Percentiles rank a stretch among this genome's conserved stretches.
Evolutionary conservation across 352 stramenopile genomes (phyloP).

Genomic region (Phytophthora chlamydospora): DNA sequence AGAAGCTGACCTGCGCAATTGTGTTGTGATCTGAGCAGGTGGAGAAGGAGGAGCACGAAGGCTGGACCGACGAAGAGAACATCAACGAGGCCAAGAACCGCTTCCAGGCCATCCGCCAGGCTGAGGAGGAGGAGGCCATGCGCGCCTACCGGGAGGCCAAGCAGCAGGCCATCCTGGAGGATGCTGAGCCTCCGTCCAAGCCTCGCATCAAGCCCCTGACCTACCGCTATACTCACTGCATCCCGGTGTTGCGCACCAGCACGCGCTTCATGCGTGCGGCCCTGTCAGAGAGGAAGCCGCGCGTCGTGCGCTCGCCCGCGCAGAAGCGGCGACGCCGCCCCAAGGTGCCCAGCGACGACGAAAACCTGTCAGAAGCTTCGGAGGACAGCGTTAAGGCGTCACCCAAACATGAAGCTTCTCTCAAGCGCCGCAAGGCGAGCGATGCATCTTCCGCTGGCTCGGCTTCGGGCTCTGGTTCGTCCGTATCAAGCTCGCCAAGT

Average conservation of each 20-base stretch:
- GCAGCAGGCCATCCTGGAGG: constrained; percentile 22
- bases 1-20: no score
- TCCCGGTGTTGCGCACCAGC: constrained; percentile 31
- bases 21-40: constrained; percentile 9
- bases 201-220: constrained; percentile 25
- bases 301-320: constrained; percentile 5
- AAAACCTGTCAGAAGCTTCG: constrained; percentile 22
- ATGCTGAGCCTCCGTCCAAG: constrained; percentile 17
- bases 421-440: constrained; percentile 23
- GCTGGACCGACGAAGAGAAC: constrained; percentile 25
- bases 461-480: constrained; percentile 17
- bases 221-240: constrained; percentile 37
- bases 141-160: constrained; percentile 27
- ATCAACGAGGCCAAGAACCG: constrained; percentile 26
- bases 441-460: constrained; percentile 16
- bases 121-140: constrained; percentile 23
- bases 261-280: constrained; percentile 40
- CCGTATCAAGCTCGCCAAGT: constrained; percentile 20
- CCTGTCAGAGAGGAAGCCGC: constrained; percentile 30
- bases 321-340: constrained; percentile 21
- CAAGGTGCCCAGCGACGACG: constrained; percentile 4
- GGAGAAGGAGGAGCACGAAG: constrained; percentile 33
- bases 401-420: constrained; percentile 1
- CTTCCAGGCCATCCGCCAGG: constrained; percentile 26
- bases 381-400: constrained; percentile 16